Evolutionary conservation across 208 protist genomes (phyloP).

Genomic region (Acanthamoeba castellanii): DNA sequence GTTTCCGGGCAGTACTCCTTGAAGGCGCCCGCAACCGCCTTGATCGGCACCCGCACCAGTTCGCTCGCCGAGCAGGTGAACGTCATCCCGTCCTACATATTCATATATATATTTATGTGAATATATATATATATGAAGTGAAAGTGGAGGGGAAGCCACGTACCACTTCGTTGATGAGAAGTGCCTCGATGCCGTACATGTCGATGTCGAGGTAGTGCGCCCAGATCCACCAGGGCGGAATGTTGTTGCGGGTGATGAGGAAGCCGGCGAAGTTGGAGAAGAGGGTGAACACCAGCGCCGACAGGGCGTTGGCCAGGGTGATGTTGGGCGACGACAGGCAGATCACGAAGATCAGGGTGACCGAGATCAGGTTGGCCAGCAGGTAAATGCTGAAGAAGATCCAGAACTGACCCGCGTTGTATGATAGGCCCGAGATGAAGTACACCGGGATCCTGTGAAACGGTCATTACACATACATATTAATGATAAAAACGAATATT

Average conservation of each 20-base stretch:
- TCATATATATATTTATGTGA: neutral
- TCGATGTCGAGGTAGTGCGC: constrained; percentile 55
- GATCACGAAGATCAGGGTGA: neutral
- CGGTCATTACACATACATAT: neutral
- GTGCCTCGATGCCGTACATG: constrained; percentile 63
- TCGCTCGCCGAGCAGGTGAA: neutral
- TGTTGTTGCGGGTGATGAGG: constrained; percentile 49
- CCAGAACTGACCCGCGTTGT: constrained; percentile 18
- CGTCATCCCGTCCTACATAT: neutral
- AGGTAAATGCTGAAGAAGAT: constrained; percentile 35
- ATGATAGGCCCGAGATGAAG: constrained; percentile 27
- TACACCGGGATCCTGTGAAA: neutral
- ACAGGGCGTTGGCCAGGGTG: neutral
- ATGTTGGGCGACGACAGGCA: neutral
- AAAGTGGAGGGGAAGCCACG: neutral
- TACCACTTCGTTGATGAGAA: constrained; percentile 19
- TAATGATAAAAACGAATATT: neutral
- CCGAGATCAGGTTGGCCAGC: neutral
- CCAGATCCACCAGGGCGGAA: constrained; percentile 5
- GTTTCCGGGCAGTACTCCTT: constrained; percentile 34
- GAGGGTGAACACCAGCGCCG: neutral
- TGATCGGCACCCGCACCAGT: constrained; percentile 12
- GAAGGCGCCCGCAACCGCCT: neutral
- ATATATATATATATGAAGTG: too few species aligned
- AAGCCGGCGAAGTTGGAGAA: constrained; percentile 17